These are phyloP conservation scores for Metrosideros polymorpha DNA, from an alignment of 441 rosid genomes.

Conservation along the genomic window DNA sequence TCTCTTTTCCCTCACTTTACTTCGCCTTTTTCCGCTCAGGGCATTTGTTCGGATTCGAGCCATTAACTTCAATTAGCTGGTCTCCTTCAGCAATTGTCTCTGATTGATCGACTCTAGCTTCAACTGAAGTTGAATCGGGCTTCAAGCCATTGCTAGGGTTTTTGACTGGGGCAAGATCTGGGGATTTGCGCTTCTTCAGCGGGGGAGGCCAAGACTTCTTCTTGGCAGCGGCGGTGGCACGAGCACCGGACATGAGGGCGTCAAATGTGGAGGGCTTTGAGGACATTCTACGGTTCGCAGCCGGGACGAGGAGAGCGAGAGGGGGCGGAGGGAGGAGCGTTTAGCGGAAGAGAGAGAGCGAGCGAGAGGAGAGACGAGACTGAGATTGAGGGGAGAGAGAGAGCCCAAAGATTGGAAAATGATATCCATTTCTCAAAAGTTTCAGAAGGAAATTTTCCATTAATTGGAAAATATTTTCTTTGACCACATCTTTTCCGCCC, in stretches of 20 bases:
- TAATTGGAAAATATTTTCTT: no score
- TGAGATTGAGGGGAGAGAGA: not conserved
- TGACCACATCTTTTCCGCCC: no score
- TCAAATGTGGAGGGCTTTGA: constrained; percentile 79
- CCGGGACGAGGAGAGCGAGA: not conserved
- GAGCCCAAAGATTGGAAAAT: no score
- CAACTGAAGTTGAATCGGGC: not conserved
- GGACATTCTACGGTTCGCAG: constrained; percentile 34
- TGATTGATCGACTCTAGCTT: not conserved
- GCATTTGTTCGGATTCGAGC: not conserved
- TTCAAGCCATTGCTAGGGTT: constrained; percentile 10
- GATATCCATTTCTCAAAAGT: no score
- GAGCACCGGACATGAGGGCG: constrained; percentile 73
- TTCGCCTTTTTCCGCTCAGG: constrained; percentile 1
- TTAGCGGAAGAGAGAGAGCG: not conserved
- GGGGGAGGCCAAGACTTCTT: constrained; percentile 28
- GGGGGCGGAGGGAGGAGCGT: not conserved
- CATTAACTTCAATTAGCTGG: not conserved
- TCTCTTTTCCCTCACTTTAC: not conserved
- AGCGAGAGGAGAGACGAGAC: not conserved
- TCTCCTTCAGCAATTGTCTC: not conserved
- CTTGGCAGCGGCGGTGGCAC: constrained; percentile 31
- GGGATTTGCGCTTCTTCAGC: constrained; percentile 50
- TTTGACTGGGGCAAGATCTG: constrained; percentile 2
- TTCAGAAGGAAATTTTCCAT: no score